These are phyloP conservation scores for Candida freyschussii DNA, from an alignment of 1,139 yeast genomes.

Conservation along the genomic window DNA sequence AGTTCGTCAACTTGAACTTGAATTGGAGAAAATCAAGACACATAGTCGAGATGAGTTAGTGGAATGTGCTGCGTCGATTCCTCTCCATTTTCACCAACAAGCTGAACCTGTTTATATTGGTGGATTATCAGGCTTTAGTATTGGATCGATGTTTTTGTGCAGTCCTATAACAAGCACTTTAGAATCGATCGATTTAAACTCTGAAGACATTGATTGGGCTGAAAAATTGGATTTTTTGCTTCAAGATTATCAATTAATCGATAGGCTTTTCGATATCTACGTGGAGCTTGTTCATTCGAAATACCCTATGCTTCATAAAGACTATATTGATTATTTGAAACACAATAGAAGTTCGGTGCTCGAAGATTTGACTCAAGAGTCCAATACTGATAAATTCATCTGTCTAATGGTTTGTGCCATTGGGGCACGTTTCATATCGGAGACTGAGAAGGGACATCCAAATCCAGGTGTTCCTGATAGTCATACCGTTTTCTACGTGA, in stretches of 20 bases:
- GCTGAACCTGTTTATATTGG: constrained; percentile 1
- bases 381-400: constrained; percentile 4
- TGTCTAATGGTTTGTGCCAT: constrained; percentile 8
- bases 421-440: constrained; percentile 5
- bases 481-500: constrained; percentile 3
- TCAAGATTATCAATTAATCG: too few relatives aligned
- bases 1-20: not conserved
- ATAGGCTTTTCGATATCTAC: constrained; percentile 3
- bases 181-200: not conserved
- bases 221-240: too few relatives aligned
- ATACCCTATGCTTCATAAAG: constrained; percentile 4
- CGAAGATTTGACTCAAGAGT: constrained; percentile 1
- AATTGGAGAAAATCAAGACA: not conserved
- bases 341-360: not conserved
- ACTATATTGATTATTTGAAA: constrained; percentile 1
- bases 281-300: constrained; percentile 3
- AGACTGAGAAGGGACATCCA: not conserved
- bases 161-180: constrained; percentile 1
- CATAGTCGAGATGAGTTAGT: not conserved
- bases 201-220: constrained; percentile 2
- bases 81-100: not conserved
- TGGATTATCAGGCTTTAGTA: not conserved
- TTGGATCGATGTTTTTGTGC: not conserved
- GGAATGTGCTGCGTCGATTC: not conserved
- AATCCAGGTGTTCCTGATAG: constrained; percentile 1